phyloP scores from a whole-genome alignment of 441 rosid species.

The Populus trichocarpa region DNA sequence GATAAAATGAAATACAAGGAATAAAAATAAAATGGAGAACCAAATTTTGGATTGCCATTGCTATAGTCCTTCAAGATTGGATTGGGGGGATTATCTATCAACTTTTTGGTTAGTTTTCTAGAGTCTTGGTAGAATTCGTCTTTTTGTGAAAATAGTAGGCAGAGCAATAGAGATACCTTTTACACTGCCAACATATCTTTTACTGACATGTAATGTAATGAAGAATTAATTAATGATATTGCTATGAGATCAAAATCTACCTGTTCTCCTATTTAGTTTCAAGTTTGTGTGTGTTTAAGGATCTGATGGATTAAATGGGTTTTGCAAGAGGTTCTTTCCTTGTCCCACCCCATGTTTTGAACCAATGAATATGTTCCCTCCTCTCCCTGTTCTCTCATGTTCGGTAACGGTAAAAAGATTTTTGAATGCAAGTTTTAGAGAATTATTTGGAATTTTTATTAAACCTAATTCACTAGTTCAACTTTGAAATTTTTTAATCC shows the following conservation, averaged over 20 bases:
- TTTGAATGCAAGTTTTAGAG: too few species aligned
- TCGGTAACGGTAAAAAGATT: too few species aligned
- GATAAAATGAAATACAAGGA: constrained; percentile 28
- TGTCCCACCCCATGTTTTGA: too few species aligned
- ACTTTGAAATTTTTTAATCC: too few species aligned
- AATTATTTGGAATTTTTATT: too few species aligned
- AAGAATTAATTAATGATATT: neutral
- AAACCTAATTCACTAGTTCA: too few species aligned
- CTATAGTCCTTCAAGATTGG: neutral
- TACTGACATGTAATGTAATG: neutral
- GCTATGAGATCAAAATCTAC: neutral
- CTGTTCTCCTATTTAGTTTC: neutral
- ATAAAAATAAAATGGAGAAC: neutral
- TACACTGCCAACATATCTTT: neutral
- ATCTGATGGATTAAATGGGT: too few species aligned
- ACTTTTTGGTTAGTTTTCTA: neutral
- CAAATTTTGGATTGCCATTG: neutral
- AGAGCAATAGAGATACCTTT: neutral
- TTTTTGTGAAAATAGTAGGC: neutral
- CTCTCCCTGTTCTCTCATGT: too few species aligned
- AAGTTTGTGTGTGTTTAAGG: neutral
- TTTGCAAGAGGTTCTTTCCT: too few species aligned
- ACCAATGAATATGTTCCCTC: too few species aligned
- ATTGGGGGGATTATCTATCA: neutral
- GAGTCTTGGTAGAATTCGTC: neutral